Evolutionary conservation across 768 basidiomycete species (phyloP).

Genomic region (Tulasnella sp.): DNA sequence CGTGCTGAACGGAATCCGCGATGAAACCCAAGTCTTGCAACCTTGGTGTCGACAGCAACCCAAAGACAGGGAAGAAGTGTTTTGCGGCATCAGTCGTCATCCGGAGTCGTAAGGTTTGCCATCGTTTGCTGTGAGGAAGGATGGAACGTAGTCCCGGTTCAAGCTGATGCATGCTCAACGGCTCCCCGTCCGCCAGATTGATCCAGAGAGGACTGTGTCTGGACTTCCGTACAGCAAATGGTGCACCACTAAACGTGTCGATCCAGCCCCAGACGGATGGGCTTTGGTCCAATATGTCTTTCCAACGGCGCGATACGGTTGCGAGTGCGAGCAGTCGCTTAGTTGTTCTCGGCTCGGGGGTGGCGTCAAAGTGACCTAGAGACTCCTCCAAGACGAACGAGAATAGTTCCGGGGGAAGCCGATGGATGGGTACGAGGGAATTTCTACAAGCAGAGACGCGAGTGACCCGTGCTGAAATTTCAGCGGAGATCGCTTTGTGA

Average conservation of each 20-base stretch:
- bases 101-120: not conserved
- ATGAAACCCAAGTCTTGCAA: not conserved
- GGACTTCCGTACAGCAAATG: not conserved
- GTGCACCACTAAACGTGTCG: not conserved
- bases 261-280: not conserved
- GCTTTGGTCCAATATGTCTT: not conserved
- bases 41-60: not conserved
- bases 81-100: not conserved
- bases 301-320: not conserved
- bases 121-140: not conserved
- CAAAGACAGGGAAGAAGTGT: not conserved
- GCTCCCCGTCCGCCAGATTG: not conserved
- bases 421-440: not conserved
- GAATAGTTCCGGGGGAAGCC: not conserved
- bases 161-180: not conserved
- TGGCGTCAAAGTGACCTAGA: not conserved
- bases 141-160: not conserved
- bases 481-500: not conserved
- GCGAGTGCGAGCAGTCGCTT: not conserved
- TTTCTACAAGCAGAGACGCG: not conserved
- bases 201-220: not conserved
- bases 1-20: not conserved
- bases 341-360: not conserved
- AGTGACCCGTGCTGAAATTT: not conserved
- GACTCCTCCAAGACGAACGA: not conserved